These are phyloP conservation scores for Elaeagnus macrophylla DNA, from an alignment of 306 rosid species.

Conservation along the genomic window DNA sequence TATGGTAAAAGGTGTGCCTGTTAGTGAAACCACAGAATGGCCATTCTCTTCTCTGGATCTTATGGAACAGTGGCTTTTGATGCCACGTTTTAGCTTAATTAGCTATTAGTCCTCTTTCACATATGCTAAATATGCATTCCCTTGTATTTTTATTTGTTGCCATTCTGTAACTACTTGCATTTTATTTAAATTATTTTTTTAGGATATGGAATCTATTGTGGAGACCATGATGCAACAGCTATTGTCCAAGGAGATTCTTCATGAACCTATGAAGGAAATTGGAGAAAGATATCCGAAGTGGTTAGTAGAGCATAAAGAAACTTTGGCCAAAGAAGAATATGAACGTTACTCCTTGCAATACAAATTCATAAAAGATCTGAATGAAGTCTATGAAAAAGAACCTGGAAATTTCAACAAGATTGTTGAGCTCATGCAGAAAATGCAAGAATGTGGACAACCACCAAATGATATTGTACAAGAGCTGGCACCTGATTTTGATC, in stretches of 20 bases:
- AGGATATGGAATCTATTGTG: constrained; percentile 83
- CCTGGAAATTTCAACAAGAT: constrained; percentile 63
- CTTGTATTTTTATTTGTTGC: background rate
- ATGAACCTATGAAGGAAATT: constrained; percentile 95
- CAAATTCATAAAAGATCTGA: constrained; percentile 57
- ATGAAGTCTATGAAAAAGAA: constrained; percentile 68
- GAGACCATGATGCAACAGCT: constrained; percentile 97
- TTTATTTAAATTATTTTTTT: constrained; percentile 11
- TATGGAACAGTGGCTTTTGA: background rate
- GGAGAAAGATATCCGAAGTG: constrained; percentile 94
- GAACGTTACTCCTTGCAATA: constrained; percentile 59
- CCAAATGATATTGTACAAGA: constrained; percentile 77
- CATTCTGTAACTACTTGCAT: constrained; percentile 1
- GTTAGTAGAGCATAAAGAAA: constrained; percentile 74
- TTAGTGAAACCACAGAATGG: background rate
- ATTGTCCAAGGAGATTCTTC: constrained; percentile 89
- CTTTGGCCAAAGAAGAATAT: constrained; percentile 68
- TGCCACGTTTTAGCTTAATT: background rate
- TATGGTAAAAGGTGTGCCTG: background rate
- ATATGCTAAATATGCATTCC: background rate
- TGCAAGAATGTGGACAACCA: constrained; percentile 99
- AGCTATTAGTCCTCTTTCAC: background rate
- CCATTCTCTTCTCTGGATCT: background rate
- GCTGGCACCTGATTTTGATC: constrained; percentile 81
- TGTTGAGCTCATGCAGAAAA: constrained; percentile 92